Evolutionary conservation across 768 basidiomycete genomes (phyloP).

Genomic region (Leucocoprinus sp.): DNA sequence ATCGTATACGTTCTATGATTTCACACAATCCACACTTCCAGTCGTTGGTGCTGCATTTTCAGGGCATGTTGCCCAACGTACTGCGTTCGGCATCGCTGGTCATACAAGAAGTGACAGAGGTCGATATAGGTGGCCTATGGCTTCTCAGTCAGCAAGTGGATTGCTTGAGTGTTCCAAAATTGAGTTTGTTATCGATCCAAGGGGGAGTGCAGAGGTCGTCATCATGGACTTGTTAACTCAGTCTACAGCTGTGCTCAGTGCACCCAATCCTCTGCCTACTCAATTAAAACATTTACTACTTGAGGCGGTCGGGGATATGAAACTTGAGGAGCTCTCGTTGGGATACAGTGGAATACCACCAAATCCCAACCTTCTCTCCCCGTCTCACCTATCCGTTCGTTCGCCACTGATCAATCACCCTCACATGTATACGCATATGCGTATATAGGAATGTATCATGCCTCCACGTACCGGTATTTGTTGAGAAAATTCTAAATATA

Average conservation of each 20-base stretch:
- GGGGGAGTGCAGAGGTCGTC: slow-evolving; percentile 71
- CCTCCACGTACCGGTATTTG: slow-evolving; percentile 33
- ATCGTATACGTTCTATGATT: slow-evolving; percentile 62
- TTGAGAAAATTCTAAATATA: no score
- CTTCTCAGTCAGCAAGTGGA: slow-evolving; percentile 56
- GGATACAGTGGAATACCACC: slow-evolving; percentile 42
- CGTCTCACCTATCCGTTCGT: not conserved
- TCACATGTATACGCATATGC: not conserved
- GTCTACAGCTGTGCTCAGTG: slow-evolving; percentile 41
- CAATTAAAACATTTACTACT: not conserved
- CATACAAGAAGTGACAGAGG: slow-evolving; percentile 43
- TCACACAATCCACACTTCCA: slow-evolving; percentile 49
- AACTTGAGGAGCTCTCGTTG: slow-evolving; percentile 49
- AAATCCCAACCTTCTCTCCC: not conserved
- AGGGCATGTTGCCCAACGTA: slow-evolving; percentile 50
- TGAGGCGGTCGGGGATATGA: not conserved
- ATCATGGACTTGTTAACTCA: slow-evolving; percentile 53
- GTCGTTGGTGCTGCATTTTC: slow-evolving; percentile 52
- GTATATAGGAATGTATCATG: slow-evolving; percentile 36
- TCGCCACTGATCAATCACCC: not conserved
- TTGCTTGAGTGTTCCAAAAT: slow-evolving; percentile 45
- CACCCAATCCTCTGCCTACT: not conserved
- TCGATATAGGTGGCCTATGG: slow-evolving; percentile 61
- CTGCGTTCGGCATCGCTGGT: slow-evolving; percentile 50
- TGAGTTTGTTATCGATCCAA: slow-evolving; percentile 66